These are phyloP conservation scores for Pyrenochaeta sp. DNA, from an alignment of 2,329 filamentous ascomycete species.

Conservation along the genomic window DNA sequence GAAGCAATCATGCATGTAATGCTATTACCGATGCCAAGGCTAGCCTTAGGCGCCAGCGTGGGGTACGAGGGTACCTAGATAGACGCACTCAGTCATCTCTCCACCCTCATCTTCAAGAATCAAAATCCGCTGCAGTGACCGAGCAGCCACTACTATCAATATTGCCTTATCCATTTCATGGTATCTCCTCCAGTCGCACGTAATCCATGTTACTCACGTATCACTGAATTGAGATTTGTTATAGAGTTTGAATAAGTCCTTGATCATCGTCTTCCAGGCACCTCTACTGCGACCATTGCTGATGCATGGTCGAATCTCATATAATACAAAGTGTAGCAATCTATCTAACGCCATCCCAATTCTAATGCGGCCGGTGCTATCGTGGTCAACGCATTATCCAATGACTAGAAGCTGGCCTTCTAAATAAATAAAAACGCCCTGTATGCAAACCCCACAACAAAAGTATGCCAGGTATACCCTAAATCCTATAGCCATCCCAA, in stretches of 20 bases:
- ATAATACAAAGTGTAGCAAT: conserved; percentile 7
- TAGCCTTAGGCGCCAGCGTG: conserved; percentile 22
- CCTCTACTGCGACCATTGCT: background rate
- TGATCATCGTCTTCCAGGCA: background rate
- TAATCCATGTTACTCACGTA: background rate
- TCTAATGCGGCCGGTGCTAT: conserved; percentile 2
- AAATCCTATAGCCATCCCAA: conserved; percentile 21
- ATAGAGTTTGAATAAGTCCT: background rate
- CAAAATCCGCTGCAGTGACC: background rate
- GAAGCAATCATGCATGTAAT: conserved; percentile 29
- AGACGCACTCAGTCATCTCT: background rate
- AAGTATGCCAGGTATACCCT: conserved; percentile 12
- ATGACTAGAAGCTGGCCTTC: conserved; percentile 9
- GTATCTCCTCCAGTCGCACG: background rate
- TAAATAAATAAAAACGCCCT: conserved; percentile 13
- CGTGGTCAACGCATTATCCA: background rate
- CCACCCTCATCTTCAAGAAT: background rate
- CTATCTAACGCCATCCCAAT: conserved; percentile 8
- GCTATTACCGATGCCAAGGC: conserved; percentile 33
- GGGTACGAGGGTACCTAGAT: conserved; percentile 12
- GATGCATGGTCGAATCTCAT: background rate
- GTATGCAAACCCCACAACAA: conserved; percentile 21
- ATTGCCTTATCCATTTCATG: background rate
- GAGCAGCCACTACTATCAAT: background rate
- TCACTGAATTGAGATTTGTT: background rate